Conservation (phyloP, 2,329 filamentous ascomycete species). For the Bipolaris zeicola region DNA sequence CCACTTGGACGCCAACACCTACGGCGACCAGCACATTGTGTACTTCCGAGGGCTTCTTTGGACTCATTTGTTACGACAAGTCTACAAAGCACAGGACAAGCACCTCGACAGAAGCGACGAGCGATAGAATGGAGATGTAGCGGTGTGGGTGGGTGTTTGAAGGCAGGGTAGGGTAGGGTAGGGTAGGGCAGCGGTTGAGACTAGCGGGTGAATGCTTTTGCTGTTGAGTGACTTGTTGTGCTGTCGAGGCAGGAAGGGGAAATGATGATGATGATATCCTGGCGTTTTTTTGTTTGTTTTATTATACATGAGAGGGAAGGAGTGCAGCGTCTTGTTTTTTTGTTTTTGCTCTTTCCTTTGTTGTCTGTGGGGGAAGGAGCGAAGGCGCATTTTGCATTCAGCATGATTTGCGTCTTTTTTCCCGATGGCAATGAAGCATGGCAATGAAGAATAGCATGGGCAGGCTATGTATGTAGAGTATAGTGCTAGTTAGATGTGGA, state of each 20-base stretch:
- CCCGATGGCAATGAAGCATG: no score
- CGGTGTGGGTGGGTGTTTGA: neutral
- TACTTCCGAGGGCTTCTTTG: conserved; percentile 37
- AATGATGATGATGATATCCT: conserved; percentile 22
- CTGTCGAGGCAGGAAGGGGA: conserved; percentile 1
- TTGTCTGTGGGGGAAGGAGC: no score
- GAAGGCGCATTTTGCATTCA: no score
- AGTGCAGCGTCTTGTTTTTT: neutral
- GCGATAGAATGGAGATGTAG: conserved; percentile 38
- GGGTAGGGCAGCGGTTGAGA: neutral
- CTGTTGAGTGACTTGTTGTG: neutral
- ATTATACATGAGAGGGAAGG: neutral
- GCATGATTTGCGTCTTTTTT: no score
- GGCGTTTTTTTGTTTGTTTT: conserved; percentile 1
- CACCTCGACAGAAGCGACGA: conserved; percentile 4
- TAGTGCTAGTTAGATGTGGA: no score
- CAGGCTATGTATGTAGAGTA: no score
- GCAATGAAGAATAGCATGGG: no score
- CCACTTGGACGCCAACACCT: conserved; percentile 18
- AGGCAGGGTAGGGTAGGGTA: neutral
- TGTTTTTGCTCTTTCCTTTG: no score
- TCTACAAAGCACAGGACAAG: conserved; percentile 22
- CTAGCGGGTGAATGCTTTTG: neutral
- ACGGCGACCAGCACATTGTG: conserved; percentile 26
- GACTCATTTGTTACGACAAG: conserved; percentile 40